A percentile compares a stretch with the other conserved stretches of the same genome.
phyloP scores from a whole-genome alignment of 352 stramenopile genomes.

The Paralagenidium karlingii region DNA sequence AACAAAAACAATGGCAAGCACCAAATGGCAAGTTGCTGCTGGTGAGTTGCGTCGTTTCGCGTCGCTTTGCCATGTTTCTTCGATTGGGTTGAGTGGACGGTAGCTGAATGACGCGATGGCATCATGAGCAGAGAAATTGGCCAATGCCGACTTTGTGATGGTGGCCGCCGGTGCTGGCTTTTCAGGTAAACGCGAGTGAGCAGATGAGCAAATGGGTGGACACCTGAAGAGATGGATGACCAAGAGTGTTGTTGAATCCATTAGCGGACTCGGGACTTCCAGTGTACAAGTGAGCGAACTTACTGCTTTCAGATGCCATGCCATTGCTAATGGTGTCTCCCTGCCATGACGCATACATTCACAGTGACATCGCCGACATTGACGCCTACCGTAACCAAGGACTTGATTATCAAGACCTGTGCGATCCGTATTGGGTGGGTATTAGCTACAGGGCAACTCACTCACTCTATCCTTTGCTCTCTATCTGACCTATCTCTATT shows the following conservation, averaged over 20 bases:
- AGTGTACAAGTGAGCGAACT: slow-evolving; percentile 64
- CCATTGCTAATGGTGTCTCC: background rate
- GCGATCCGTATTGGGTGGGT: slow-evolving; percentile 63
- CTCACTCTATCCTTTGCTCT: background rate
- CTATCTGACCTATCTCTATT: too few relatives aligned
- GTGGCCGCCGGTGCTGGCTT: slow-evolving; percentile 83
- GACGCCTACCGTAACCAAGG: slow-evolving; percentile 62
- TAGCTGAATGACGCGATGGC: too few relatives aligned
- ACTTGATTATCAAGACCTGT: slow-evolving; percentile 85
- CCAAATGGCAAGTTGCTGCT: too few relatives aligned
- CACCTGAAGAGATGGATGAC: slow-evolving; percentile 1
- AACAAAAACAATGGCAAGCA: too few relatives aligned
- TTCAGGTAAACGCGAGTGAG: slow-evolving; percentile 22
- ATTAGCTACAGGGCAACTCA: background rate
- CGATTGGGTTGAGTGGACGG: too few relatives aligned
- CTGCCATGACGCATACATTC: slow-evolving; percentile 3
- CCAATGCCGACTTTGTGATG: slow-evolving; percentile 70
- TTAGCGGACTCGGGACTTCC: slow-evolving; percentile 74
- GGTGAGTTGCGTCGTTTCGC: too few relatives aligned
- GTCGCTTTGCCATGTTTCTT: too few relatives aligned
- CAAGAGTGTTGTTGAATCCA: background rate
- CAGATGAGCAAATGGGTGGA: too few relatives aligned
- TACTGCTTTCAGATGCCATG: background rate
- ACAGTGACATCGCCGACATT: slow-evolving; percentile 75
- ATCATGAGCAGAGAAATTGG: slow-evolving; percentile 44